Base-by-base conservation (phyloP, 768 basidiomycete genomes). In the Suillus weaverae region DNA sequence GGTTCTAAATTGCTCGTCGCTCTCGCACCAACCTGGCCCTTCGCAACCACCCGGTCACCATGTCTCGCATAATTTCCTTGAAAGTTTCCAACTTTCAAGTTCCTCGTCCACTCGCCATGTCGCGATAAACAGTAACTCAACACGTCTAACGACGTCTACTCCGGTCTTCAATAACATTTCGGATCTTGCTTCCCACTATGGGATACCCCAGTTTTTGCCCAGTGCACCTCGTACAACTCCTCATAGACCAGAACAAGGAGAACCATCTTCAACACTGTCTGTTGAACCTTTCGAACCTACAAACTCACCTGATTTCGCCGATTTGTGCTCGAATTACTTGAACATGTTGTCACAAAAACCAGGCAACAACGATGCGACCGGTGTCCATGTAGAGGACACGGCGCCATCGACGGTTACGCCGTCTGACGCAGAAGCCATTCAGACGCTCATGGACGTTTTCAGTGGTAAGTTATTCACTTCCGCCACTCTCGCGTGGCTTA, bases 131-230 rank as follows among this genome's bases (percentile, higher is more conserved):
- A 74, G 76, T 33, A 72, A 75, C 64, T 75, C 78, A 71, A 74
- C 77, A 74, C 87, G 88, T 90, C 89, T 80, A 76, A 79, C 86
- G 88, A 89, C 90, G 80, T 84, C 84, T 46, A 81, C 80, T 64
- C 81, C 81, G 79, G 84, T 90, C 69, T 90, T 90, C 71, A 77
- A 80, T 71, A 84, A 85, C 75, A 78, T 87, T 62, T 83, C 84
- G 78, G 90, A 89, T 79, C 80, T 90, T 63, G 87, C 89, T 70
- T 81, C 86, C 72, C 90, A 91, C 64, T 87, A 91, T 90, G 90
- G 90, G 78, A 86, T 92, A 73, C 90, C 91, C 66, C 84, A 86
- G 69, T 84, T 81, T 67, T 76, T 92, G 56, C 90, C 91, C 54
- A 86, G 85, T 61, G 85, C 86, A 63, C 90, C 90, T 66, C 83